phyloP scores from a whole-genome alignment of 2,329 filamentous ascomycete species.

The Aspergillus sergii region DNA sequence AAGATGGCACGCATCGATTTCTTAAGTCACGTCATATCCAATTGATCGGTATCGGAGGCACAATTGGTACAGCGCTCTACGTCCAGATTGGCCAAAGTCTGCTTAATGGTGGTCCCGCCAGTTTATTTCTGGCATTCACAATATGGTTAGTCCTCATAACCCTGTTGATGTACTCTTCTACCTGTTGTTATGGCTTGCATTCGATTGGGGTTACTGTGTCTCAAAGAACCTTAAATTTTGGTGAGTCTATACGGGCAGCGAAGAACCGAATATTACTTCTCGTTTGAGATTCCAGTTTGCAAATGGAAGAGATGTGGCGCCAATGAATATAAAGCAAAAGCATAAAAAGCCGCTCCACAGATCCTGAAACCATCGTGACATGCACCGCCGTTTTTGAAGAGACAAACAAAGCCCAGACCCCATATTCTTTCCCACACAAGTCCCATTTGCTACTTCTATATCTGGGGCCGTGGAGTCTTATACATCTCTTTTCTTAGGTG shows the following conservation, averaged over 20 bases:
- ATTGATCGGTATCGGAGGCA: conserved; percentile 51
- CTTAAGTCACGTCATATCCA: conserved; percentile 50
- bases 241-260: conserved; percentile 5
- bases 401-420: neutral
- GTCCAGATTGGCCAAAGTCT: conserved; percentile 47
- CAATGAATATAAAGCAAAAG: neutral
- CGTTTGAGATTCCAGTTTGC: neutral
- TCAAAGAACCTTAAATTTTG: conserved; percentile 1
- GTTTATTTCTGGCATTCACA: conserved; percentile 49
- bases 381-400: neutral
- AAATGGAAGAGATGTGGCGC: neutral
- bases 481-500: conserved; percentile 41
- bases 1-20: conserved; percentile 43
- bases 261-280: neutral
- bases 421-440: conserved; percentile 4
- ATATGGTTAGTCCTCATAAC: conserved; percentile 43
- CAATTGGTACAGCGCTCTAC: conserved; percentile 48
- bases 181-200: conserved; percentile 5
- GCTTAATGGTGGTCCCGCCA: conserved; percentile 45
- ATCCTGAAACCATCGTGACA: neutral
- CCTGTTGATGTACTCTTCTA: conserved; percentile 3
- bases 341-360: neutral
- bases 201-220: conserved; percentile 12
- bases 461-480: conserved; percentile 32
- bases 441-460: conserved; percentile 10